phyloP scores from a whole-genome alignment of 2,329 filamentous ascomycete genomes.

The Diaporthe batatas region DNA sequence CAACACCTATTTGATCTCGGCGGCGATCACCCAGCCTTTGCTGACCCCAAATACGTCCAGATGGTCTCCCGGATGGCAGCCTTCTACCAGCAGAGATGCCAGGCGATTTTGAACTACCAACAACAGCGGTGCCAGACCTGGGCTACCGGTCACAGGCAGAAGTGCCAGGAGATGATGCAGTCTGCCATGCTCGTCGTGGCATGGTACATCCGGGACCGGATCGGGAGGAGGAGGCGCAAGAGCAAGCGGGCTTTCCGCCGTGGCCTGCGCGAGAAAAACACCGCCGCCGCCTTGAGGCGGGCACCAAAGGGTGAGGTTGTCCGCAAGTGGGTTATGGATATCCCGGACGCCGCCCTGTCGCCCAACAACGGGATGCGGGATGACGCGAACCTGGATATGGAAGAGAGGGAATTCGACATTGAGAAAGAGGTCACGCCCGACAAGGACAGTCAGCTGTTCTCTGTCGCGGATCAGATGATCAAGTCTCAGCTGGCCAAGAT shows the following conservation, averaged over 20 bases:
- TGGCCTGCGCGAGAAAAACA: slow-evolving; percentile 53
- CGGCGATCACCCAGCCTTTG: slow-evolving; percentile 37
- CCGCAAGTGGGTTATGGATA: slow-evolving; percentile 58
- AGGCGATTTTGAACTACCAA: slow-evolving; percentile 61
- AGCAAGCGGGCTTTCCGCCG: slow-evolving; percentile 58
- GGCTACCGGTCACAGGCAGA: slow-evolving; percentile 61
- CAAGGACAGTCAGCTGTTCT: slow-evolving; percentile 59
- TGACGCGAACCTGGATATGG: slow-evolving; percentile 51
- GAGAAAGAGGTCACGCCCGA: slow-evolving; percentile 56
- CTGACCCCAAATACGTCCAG: slow-evolving; percentile 58
- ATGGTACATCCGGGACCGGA: slow-evolving; percentile 64
- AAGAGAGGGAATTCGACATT: slow-evolving; percentile 57
- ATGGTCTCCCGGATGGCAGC: slow-evolving; percentile 62
- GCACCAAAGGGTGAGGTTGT: slow-evolving; percentile 56
- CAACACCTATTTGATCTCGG: slow-evolving; percentile 29
- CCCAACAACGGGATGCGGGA: slow-evolving; percentile 47
- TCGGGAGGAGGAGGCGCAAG: slow-evolving; percentile 57
- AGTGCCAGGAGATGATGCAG: slow-evolving; percentile 63
- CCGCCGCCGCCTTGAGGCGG: slow-evolving; percentile 39
- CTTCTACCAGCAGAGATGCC: slow-evolving; percentile 63
- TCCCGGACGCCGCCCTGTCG: slow-evolving; percentile 53
- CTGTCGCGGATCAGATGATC: slow-evolving; percentile 62
- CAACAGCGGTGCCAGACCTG: slow-evolving; percentile 63
- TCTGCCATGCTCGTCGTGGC: slow-evolving; percentile 64
- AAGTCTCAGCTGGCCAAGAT: slow-evolving; percentile 61